Conservation (phyloP, 331 rosid genomes). For the Quercus lobata region DNA sequence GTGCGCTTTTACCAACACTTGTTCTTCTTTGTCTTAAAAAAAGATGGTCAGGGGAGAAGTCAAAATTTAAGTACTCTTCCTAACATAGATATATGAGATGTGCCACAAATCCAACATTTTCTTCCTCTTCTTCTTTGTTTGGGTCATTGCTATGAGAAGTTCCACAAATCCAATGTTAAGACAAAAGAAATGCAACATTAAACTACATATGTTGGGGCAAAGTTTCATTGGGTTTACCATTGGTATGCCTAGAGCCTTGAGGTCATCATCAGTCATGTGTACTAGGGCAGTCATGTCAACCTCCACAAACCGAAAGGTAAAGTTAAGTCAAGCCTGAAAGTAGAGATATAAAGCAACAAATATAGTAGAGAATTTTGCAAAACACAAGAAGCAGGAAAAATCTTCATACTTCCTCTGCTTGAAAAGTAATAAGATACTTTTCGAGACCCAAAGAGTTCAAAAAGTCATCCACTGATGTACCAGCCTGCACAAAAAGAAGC, state of each 20-base stretch:
- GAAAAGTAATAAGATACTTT: constrained; percentile 87
- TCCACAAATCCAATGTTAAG: not conserved
- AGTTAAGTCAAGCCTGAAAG: not conserved
- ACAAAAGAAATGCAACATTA: not conserved
- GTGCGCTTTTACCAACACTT: too few species aligned
- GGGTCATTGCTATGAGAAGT: not conserved
- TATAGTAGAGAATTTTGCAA: not conserved
- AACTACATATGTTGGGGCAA: not conserved
- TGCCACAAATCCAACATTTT: not conserved
- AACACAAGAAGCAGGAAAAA: not conserved
- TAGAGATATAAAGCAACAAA: not conserved
- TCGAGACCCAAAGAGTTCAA: constrained; percentile 86
- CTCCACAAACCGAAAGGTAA: constrained; percentile 33
- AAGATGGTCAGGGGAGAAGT: not conserved
- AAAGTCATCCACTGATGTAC: constrained; percentile 70
- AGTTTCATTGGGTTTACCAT: constrained; percentile 50
- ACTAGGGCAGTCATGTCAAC: constrained; percentile 94
- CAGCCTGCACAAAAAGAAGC: constrained; percentile 53
- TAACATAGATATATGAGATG: not conserved
- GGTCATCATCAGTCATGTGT: constrained; percentile 97
- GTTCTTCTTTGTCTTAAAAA: not conserved
- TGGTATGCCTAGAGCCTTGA: constrained; percentile 93
- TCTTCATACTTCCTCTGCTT: constrained; percentile 90
- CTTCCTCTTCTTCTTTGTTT: too few species aligned
- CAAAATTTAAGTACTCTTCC: not conserved